Base-by-base conservation (phyloP, 2,329 filamentous ascomycete species). In the Penicillium thymicola region DNA sequence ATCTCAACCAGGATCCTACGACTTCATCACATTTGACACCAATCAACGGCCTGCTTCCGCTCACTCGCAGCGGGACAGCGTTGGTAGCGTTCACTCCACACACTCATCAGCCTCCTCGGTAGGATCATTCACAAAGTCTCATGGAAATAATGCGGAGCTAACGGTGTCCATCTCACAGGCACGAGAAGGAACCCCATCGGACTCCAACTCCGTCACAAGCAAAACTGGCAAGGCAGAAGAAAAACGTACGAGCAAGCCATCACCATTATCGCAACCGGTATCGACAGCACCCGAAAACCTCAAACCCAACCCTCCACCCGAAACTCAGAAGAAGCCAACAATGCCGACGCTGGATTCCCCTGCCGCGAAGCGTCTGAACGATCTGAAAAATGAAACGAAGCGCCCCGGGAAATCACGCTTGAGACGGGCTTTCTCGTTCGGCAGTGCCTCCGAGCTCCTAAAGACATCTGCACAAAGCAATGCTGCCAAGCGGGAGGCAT, bases 381-480 rank as follows among this genome's bases (percentile, higher is more conserved):
- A 92, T n/a, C 81, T 97, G 59, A 89, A 93, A 64, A 93, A 89
- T 70, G 90, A 90, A 52, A 79, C 80, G 28, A 89, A 85, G 70
- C 83, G 87, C 62, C 92, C 91, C 71, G 91, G 87, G 76, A 97
- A 97, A 76, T 90, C 89, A 2, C 83, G 92, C 63, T 80, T 99
- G 58, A 86, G 94, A 54, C 85, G 94, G 65, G 94, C 94, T 0
- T 96, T 99, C 68, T 99, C 94, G 0, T 99, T 99, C 75, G 92
- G 94, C 48, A 97, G 93, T 72, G 90, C 92, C 41, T 90, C 93
- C 9, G 94, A 99, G 70, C 85, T 99, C 46, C 85, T 89, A 60
- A 89, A 89, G 69, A 89, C 87, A 13, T 87, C 86, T 11, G 86
- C 83, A 5, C 83, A 87, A 64, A 87, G 88, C 46, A 84, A 79